These are phyloP conservation scores for Tetracladium maxilliforme DNA, from an alignment of 2,329 filamentous ascomycete genomes.

Conservation along the genomic window DNA sequence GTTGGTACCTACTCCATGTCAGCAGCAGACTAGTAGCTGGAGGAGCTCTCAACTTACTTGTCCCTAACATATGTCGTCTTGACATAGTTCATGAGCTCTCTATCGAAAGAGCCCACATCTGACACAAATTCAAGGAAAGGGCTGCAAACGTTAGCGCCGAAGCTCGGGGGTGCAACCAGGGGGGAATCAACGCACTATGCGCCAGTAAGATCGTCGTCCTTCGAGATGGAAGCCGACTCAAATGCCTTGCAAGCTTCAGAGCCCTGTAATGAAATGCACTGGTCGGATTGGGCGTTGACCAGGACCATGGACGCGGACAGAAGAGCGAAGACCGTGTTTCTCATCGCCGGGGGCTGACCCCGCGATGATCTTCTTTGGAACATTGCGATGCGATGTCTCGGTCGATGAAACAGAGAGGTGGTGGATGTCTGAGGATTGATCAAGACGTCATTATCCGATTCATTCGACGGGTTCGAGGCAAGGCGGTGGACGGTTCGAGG, in stretches of 20 bases:
- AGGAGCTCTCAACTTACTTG: conserved; percentile 43
- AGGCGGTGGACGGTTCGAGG: too few relatives aligned
- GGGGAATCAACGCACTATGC: conserved; percentile 43
- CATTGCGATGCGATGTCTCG: too few relatives aligned
- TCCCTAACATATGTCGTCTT: conserved; percentile 57
- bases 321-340: conserved; percentile 5
- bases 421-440: too few relatives aligned
- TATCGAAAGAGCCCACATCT: conserved; percentile 63
- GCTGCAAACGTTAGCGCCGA: conserved; percentile 27
- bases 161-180: conserved; percentile 5
- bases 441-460: too few relatives aligned
- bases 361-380: too few relatives aligned
- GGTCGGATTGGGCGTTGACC: conserved; percentile 13
- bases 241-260: conserved; percentile 64
- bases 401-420: too few relatives aligned
- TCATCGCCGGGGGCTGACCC: too few relatives aligned
- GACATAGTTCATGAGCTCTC: conserved; percentile 58
- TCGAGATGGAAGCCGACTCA: conserved; percentile 56
- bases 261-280: conserved; percentile 51
- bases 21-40: conserved; percentile 10
- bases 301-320: conserved; percentile 13
- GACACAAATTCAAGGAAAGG: conserved; percentile 78
- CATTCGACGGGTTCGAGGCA: too few relatives aligned
- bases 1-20: conserved; percentile 51
- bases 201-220: conserved; percentile 36